Evolutionary conservation across 2,329 filamentous ascomycete genomes (phyloP).

Genomic region (Phoma sp.): DNA sequence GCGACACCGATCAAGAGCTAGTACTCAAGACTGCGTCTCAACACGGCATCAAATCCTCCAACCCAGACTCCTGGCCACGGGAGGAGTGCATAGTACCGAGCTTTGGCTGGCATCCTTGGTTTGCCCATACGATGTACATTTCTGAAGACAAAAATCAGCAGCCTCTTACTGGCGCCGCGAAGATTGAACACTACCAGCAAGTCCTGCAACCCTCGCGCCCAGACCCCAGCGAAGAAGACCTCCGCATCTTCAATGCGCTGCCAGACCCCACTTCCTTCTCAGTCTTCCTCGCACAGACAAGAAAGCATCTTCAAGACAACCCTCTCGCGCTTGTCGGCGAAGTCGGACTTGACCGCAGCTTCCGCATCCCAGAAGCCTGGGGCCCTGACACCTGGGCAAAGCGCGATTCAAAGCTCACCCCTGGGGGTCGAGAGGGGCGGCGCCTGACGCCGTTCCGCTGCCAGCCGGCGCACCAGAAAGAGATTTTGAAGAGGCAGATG

Average conservation of each 20-base stretch:
- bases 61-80: constrained; percentile 34
- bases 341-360: constrained; percentile 77
- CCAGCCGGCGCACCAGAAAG: constrained; percentile 70
- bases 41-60: constrained; percentile 54
- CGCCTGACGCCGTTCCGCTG: constrained; percentile 72
- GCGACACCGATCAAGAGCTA: constrained; percentile 75
- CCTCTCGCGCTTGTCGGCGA: constrained; percentile 75
- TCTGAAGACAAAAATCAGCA: constrained; percentile 9
- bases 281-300: constrained; percentile 63
- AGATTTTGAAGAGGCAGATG: constrained; percentile 71
- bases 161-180: constrained; percentile 50
- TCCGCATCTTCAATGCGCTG: constrained; percentile 53
- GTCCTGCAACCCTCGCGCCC: constrained; percentile 62
- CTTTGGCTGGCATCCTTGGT: constrained; percentile 92
- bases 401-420: constrained; percentile 62
- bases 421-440: constrained; percentile 73
- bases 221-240: constrained; percentile 47
- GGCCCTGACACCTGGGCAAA: constrained; percentile 48
- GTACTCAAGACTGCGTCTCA: constrained; percentile 66
- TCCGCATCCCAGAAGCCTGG: constrained; percentile 71
- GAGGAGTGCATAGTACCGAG: constrained; percentile 65
- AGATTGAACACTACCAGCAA: constrained; percentile 67
- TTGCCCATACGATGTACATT: constrained; percentile 74
- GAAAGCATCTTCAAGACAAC: constrained; percentile 60
- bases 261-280: constrained; percentile 67